Base-by-base conservation (phyloP, 352 stramenopile species). In the Phytophthora sojae region DNA sequence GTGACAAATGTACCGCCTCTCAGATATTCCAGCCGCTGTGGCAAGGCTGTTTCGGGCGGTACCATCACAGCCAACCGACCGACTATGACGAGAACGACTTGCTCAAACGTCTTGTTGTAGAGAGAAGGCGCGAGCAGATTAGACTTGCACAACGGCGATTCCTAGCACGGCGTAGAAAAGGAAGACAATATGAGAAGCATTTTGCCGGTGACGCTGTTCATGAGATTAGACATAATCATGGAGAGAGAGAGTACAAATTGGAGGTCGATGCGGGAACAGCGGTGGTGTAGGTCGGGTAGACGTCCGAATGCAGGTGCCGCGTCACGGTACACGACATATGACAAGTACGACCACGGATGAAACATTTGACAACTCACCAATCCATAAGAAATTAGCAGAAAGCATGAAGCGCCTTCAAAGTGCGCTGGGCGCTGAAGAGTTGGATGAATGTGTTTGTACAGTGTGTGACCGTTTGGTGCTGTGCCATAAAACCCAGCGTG, bases 361-460 rank as follows among this genome's bases (percentile, higher is more conserved):
- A 21, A 21, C 21, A 1, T 21, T 21, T 21, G 21, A 21, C 21
- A n/a, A n/a, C n/a, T n/a, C n/a, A n/a, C n/a, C n/a, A n/a, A n/a
- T n/a, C n/a, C n/a, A n/a, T n/a, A n/a, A n/a, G n/a, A n/a, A n/a
- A n/a, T n/a, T n/a, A n/a, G 21, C 21, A 21, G 21, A 54, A 30
- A 17, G 17, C 47, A 25, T 54, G 47, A 6, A 3, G 11, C n/a
- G 47, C 6, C 47, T 54, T 12, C 47, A 15, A 21, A 6, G 17
- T 8, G 19, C 6, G 12, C 17, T 54, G n/a, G 54, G 54, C 8
- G 54, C 54, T 23, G 54, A 23, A 7, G 5, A 35, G 8, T 19
- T 35, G 2, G 54, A 52, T 32, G 54, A 61, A 51, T 61, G 54
- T 61, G 54, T 63, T 14, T 63, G 42, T 44, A n/a, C 25, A 15